Evolutionary conservation across 2,329 filamentous ascomycete species (phyloP), one percentile per base, ranked within the genome.

Genomic region (Phaeoacremonium minimum): DNA sequence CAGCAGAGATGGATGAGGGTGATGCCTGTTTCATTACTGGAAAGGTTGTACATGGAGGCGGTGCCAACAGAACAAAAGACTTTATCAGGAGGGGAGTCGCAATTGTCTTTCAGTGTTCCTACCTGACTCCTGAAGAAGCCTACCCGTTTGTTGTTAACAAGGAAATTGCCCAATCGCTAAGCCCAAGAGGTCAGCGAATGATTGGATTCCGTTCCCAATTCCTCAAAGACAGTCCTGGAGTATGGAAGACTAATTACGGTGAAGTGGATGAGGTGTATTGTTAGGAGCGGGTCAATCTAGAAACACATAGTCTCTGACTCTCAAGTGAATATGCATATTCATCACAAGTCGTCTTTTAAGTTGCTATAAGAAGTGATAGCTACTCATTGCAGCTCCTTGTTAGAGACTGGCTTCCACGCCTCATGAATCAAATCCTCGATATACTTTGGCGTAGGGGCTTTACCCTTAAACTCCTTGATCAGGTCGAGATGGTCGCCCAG

Each of bases 11-110:
- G 51, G 38, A 53, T 12, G 36, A 41, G 0, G 56, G 56, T 9
- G 55, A 58, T 36, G 49, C 49, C 8, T 48, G 47, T 26, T 51
- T 57, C 37, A 52, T 59, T 28, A 47, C 40, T 17, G 53, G 56
- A 19, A 59, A 58, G 47, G 50, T 57, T 5, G 49, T 57, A 14
- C 55, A 59, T 34, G 53, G 54, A 6, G 50, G 49, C 7, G 55
- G 55, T n/a, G 49, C 42, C 8, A 57, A 58, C 40, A 37, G n/a
- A 20, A 57, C 55, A 37, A 34, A 43, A 26, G 30, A 52, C 43
- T 31, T 30, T 15, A 44, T 39, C 20, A 35, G 48, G 18, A 43
- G 48, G 37, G 47, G 40, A n/a, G 45, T 52, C 7, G 43, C 47
- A 11, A 37, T 53, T 7, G 46, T 49, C 9, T 51, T 53, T 35